Percentiles rank a stretch among this genome's conserved stretches.
Evolutionary conservation across 1,284 basidiomycete species (phyloP).

Genomic region (Austroboletus niveus): DNA sequence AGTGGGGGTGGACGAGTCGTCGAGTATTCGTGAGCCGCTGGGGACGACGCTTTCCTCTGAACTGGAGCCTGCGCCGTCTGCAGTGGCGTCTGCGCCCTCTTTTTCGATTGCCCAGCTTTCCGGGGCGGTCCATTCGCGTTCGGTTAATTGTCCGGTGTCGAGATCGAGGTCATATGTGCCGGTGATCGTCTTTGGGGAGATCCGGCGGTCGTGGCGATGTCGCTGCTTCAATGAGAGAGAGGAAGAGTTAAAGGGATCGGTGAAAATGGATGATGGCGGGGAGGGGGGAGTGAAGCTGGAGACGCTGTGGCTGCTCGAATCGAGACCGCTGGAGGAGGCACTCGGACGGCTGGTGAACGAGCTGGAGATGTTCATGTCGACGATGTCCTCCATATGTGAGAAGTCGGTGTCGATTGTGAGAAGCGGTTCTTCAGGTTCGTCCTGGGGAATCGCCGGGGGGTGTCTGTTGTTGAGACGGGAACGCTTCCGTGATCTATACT

Average conservation of each 20-base stretch:
- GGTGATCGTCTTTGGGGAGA: slow-evolving; percentile 49
- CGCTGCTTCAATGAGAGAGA: slow-evolving; percentile 14
- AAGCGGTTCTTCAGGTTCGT: slow-evolving; percentile 15
- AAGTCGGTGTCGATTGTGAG: slow-evolving; percentile 73
- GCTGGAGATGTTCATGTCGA: slow-evolving; percentile 44
- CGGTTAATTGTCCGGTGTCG: slow-evolving; percentile 6
- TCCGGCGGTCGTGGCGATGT: slow-evolving; percentile 31
- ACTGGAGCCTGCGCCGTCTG: slow-evolving; percentile 24
- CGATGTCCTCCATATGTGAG: slow-evolving; percentile 81
- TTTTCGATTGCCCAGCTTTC: slow-evolving; percentile 37
- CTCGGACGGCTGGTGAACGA: slow-evolving; percentile 10
- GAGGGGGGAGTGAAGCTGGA: slow-evolving; percentile 35
- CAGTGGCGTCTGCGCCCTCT: slow-evolving; percentile 21
- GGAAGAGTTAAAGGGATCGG: slow-evolving; percentile 44
- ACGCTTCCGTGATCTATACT: slow-evolving; percentile 14
- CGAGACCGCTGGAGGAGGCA: slow-evolving; percentile 16
- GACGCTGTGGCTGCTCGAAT: slow-evolving; percentile 22
- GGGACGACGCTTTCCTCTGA: slow-evolving; percentile 29
- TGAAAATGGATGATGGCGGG: slow-evolving; percentile 40
- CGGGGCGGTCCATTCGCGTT: slow-evolving; percentile 31
- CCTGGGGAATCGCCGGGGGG: slow-evolving; percentile 18
- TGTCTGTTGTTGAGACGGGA: slow-evolving; percentile 25
- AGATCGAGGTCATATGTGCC: slow-evolving; percentile 6
- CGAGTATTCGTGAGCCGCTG: slow-evolving; percentile 17
- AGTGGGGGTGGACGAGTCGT: slow-evolving; percentile 13